Conservation (phyloP, 2,329 filamentous ascomycete species). For the Davidsoniella neocaledoniae region DNA sequence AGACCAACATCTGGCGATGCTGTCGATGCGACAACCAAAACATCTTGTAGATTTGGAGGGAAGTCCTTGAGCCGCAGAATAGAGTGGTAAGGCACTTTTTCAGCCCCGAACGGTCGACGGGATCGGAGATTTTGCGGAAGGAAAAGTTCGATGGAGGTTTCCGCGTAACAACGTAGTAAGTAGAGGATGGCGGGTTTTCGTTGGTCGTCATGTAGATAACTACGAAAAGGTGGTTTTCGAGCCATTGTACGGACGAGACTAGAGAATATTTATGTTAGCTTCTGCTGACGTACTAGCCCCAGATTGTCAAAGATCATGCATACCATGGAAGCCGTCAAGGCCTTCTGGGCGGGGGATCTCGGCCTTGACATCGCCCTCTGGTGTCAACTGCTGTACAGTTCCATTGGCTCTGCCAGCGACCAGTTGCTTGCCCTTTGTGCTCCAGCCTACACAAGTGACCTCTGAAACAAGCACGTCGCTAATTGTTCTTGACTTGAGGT, state of each 20-base stretch:
- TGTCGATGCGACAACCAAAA: conserved; percentile 69
- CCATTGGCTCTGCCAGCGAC: conserved; percentile 75
- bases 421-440: conserved; percentile 79
- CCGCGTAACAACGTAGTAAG: conserved; percentile 66
- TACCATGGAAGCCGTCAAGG: conserved; percentile 51
- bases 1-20: conserved; percentile 64
- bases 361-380: conserved; percentile 59
- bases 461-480: conserved; percentile 51
- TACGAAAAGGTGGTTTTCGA: conserved; percentile 75
- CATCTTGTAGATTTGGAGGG: conserved; percentile 61
- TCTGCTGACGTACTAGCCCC: neutral
- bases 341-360: conserved; percentile 62
- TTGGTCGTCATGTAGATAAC: conserved; percentile 56
- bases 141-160: conserved; percentile 42
- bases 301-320: conserved; percentile 17
- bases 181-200: conserved; percentile 42
- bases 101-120: conserved; percentile 54
- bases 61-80: conserved; percentile 65
- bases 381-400: conserved; percentile 66
- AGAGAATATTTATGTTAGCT: conserved; percentile 13
- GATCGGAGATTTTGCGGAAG: conserved; percentile 58
- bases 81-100: conserved; percentile 57
- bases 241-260: conserved; percentile 74
- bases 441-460: conserved; percentile 81
- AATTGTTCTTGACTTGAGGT: conserved; percentile 51